Evolutionary conservation across 2,329 filamentous ascomycete species (phyloP).

Genomic region (Aspergillus ustus): DNA sequence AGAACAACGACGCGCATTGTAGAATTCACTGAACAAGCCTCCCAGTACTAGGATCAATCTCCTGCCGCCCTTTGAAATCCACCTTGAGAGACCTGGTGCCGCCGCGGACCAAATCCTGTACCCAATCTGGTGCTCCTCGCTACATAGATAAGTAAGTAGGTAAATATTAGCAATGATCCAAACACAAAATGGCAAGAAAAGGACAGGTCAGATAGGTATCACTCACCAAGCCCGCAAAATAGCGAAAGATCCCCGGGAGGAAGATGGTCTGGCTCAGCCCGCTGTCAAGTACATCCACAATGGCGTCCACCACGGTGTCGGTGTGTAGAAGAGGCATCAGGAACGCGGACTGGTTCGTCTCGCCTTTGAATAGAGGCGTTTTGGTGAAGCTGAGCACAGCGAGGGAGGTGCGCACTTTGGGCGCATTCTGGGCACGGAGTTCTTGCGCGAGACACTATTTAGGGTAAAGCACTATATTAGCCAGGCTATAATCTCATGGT

Average conservation of each 20-base stretch:
- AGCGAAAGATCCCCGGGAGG: conserved; percentile 26
- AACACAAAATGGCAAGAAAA: neutral
- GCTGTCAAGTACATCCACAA: conserved; percentile 28
- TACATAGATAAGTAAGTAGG: neutral
- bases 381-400: conserved; percentile 30
- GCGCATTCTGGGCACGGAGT: conserved; percentile 20
- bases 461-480: neutral
- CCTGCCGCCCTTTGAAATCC: conserved; percentile 27
- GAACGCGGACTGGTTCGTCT: conserved; percentile 30
- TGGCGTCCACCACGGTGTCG: conserved; percentile 30
- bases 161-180: neutral
- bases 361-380: conserved; percentile 30
- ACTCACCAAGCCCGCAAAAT: conserved; percentile 29
- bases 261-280: conserved; percentile 25
- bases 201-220: no score
- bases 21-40: conserved; percentile 11
- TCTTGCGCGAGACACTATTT: conserved; percentile 22
- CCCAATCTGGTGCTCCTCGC: conserved; percentile 26
- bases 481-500: neutral
- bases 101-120: conserved; percentile 22
- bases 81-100: conserved; percentile 24
- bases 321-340: conserved; percentile 30
- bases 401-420: conserved; percentile 26
- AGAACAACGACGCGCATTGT: neutral
- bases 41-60: conserved; percentile 25